Percentiles rank a stretch among this genome's conserved stretches.
phyloP scores from a whole-genome alignment of 805 yeast species.

The Hanseniaspora valbyensis region DNA sequence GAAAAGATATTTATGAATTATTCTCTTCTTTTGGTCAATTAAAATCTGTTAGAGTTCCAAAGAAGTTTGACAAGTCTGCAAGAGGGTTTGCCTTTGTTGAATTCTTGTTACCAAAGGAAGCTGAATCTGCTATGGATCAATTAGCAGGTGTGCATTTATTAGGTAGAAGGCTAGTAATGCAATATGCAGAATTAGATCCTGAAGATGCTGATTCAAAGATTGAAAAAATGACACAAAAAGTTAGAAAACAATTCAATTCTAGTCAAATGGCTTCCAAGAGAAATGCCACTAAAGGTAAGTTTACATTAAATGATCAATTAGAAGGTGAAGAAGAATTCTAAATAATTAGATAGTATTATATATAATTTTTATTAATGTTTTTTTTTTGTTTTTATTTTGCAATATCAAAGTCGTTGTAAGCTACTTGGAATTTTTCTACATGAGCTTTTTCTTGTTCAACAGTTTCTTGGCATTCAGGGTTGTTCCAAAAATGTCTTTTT shows the following conservation, averaged over 20 bases:
- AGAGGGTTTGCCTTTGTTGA: slow-evolving; percentile 98
- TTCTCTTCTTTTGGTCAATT: slow-evolving; percentile 92
- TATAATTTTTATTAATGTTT: no score
- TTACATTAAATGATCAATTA: slow-evolving; percentile 35
- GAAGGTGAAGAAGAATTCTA: slow-evolving; percentile 24
- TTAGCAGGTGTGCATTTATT: slow-evolving; percentile 91
- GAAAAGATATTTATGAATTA: slow-evolving; percentile 83
- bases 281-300: slow-evolving; percentile 60
- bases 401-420: slow-evolving; percentile 46
- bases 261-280: slow-evolving; percentile 62
- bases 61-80: slow-evolving; percentile 87
- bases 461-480: slow-evolving; percentile 47
- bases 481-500: slow-evolving; percentile 63
- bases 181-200: slow-evolving; percentile 75
- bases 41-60: slow-evolving; percentile 89
- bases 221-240: slow-evolving; percentile 79
- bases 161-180: slow-evolving; percentile 89
- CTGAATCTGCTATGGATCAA: slow-evolving; percentile 87
- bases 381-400: slow-evolving; percentile 27
- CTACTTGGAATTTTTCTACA: slow-evolving; percentile 48
- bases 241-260: slow-evolving; percentile 66
- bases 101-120: slow-evolving; percentile 75
- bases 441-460: slow-evolving; percentile 52
- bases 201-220: slow-evolving; percentile 83
- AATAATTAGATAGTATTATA: neutral